Conservation (phyloP, 2,329 filamentous ascomycete genomes). For the Apiospora koreana region DNA sequence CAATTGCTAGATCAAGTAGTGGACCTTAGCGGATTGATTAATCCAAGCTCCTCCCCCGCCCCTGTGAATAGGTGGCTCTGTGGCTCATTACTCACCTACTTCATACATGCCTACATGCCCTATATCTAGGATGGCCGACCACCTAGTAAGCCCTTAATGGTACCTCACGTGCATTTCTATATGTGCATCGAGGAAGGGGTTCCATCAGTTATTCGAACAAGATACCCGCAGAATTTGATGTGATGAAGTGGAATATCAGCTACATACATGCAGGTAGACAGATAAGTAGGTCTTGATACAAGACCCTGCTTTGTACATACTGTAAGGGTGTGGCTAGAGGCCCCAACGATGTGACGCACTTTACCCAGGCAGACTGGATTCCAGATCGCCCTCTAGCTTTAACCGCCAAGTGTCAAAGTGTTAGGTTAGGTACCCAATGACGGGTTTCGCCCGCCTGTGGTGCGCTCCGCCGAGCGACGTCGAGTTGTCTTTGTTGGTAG, state of each 20-base stretch:
- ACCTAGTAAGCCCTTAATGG: no score
- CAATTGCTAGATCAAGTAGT: background rate
- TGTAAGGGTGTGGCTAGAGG: background rate
- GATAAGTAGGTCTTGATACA: background rate
- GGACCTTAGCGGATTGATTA: background rate
- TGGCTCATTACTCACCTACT: background rate
- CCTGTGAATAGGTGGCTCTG: background rate
- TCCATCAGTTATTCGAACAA: background rate
- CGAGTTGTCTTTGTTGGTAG: background rate
- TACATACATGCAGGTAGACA: no score
- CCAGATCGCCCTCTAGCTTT: background rate
- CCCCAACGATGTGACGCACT: background rate
- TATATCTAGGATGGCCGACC: no score
- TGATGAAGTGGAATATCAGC: no score
- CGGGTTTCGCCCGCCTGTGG: background rate
- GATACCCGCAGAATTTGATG: background rate
- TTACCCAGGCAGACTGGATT: background rate
- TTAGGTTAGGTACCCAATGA: no score
- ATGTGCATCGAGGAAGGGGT: background rate
- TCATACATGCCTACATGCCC: no score
- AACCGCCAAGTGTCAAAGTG: background rate
- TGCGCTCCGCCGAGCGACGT: constrained; percentile 5
- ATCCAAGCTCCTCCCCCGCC: background rate
- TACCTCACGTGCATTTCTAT: background rate
- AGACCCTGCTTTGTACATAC: background rate